A percentile compares a stretch with the other conserved stretches of the same genome.
Conservation (phyloP, 495 filamentous ascomycete genomes). For the Penicillium waksmanii region DNA sequence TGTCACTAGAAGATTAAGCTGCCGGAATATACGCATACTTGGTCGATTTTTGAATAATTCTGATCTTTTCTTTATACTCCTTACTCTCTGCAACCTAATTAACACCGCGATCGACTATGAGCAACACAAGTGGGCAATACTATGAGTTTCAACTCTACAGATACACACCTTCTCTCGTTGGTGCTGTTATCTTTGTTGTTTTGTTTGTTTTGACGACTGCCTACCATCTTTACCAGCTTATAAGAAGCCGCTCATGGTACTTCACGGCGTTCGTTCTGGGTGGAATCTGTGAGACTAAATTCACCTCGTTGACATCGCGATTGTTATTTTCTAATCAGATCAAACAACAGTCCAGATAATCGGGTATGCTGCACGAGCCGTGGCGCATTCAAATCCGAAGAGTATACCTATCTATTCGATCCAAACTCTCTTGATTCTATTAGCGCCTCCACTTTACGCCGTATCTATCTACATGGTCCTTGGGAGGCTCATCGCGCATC, state of each 20-base stretch:
- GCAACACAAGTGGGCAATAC: background rate
- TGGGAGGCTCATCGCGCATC: slow-evolving; percentile 46
- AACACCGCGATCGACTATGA: too few species aligned
- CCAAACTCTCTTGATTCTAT: slow-evolving; percentile 37
- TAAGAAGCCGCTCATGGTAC: slow-evolving; percentile 20
- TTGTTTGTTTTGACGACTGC: slow-evolving; percentile 51
- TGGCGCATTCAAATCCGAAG: slow-evolving; percentile 26
- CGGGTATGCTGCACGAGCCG: slow-evolving; percentile 28
- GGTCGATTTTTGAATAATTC: too few species aligned
- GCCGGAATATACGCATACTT: too few species aligned
- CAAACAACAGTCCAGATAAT: too few species aligned
- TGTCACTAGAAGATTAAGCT: too few species aligned
- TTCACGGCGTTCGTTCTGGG: slow-evolving; percentile 32
- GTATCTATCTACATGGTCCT: slow-evolving; percentile 64
- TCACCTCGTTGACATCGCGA: background rate
- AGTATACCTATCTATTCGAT: slow-evolving; percentile 34
- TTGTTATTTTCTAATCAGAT: too few species aligned
- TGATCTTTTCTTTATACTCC: too few species aligned
- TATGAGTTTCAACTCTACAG: slow-evolving; percentile 28
- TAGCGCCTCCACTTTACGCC: slow-evolving; percentile 48
- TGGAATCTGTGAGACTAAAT: slow-evolving; percentile 24
- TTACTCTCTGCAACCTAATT: too few species aligned
- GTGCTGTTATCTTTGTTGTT: slow-evolving; percentile 51
- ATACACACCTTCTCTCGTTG: slow-evolving; percentile 49
- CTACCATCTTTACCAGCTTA: slow-evolving; percentile 41